Evolutionary conservation across 1,284 basidiomycete species (phyloP).

Genomic region (Ceratobasidium sp.): DNA sequence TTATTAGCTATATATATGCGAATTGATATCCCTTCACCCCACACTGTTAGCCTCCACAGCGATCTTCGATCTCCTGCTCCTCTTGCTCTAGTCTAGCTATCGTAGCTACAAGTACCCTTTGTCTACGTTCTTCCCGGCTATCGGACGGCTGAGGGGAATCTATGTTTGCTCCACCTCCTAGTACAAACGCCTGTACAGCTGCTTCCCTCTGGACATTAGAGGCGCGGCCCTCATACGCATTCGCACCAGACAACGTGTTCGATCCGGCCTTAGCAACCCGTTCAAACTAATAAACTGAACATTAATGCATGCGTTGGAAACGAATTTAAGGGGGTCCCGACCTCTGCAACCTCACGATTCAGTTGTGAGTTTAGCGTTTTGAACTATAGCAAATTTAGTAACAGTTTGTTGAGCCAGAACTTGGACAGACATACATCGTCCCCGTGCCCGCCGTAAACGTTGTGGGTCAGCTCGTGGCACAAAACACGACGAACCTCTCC

Average conservation of each 20-base stretch:
- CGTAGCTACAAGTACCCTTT: slow-evolving; percentile 66
- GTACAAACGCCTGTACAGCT: slow-evolving; percentile 42
- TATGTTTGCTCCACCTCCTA: slow-evolving; percentile 44
- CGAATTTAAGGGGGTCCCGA: neutral
- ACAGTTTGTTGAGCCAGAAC: neutral
- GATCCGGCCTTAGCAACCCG: slow-evolving; percentile 63
- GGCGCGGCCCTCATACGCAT: slow-evolving; percentile 54
- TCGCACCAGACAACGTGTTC: slow-evolving; percentile 59
- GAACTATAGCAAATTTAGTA: slow-evolving; percentile 59
- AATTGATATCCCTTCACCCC: neutral
- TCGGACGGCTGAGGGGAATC: slow-evolving; percentile 51
- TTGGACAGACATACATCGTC: slow-evolving; percentile 65
- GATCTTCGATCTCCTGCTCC: slow-evolving; percentile 75
- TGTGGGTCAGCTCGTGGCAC: slow-evolving; percentile 81
- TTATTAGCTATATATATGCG: neutral
- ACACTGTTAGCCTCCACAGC: slow-evolving; percentile 65
- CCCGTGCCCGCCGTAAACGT: slow-evolving; percentile 75
- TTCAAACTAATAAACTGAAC: slow-evolving; percentile 60
- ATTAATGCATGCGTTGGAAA: neutral
- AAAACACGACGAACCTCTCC: slow-evolving; percentile 71
- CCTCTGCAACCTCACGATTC: slow-evolving; percentile 72
- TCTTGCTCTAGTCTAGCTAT: slow-evolving; percentile 67
- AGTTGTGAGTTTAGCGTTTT: slow-evolving; percentile 79
- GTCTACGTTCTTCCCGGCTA: slow-evolving; percentile 66
- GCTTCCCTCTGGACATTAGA: slow-evolving; percentile 41